Percentiles rank a stretch among this genome's conserved stretches.
Evolutionary conservation across 345 rosid genomes (phyloP).

Genomic region (Hevea brasiliensis): DNA sequence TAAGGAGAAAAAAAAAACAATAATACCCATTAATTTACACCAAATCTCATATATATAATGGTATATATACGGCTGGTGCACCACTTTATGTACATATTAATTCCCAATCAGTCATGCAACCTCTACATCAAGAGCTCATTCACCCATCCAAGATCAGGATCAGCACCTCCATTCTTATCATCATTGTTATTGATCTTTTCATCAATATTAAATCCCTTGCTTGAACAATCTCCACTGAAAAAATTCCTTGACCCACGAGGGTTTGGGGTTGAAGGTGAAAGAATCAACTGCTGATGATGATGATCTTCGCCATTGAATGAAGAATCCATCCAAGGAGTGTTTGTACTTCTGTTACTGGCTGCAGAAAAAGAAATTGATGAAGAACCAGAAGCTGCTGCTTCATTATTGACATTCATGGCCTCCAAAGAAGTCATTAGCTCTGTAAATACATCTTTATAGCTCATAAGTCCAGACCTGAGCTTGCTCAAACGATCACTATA

Average conservation of each 20-base stretch:
- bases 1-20: slow-evolving; percentile 7
- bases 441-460: slow-evolving; percentile 52
- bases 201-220: neutral
- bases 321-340: slow-evolving; percentile 51
- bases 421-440: slow-evolving; percentile 64
- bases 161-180: slow-evolving; percentile 15
- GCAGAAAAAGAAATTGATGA: neutral
- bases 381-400: neutral
- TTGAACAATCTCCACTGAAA: slow-evolving; percentile 15
- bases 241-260: slow-evolving; percentile 18
- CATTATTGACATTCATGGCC: slow-evolving; percentile 45
- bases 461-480: slow-evolving; percentile 29
- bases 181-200: neutral
- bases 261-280: slow-evolving; percentile 59
- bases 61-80: slow-evolving; percentile 28
- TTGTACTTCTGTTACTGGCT: neutral
- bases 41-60: slow-evolving; percentile 19
- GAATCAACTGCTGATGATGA: slow-evolving; percentile 44
- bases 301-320: slow-evolving; percentile 29
- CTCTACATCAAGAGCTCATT: slow-evolving; percentile 75
- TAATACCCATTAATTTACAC: slow-evolving; percentile 16
- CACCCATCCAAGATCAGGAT: slow-evolving; percentile 91
- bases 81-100: slow-evolving; percentile 18
- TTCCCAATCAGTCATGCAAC: neutral
- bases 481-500: slow-evolving; percentile 36